Evolutionary conservation across 2,329 filamentous ascomycete genomes (phyloP), one percentile per base, ranked within the genome.

Genomic region (Cordyceps tenuipes): DNA sequence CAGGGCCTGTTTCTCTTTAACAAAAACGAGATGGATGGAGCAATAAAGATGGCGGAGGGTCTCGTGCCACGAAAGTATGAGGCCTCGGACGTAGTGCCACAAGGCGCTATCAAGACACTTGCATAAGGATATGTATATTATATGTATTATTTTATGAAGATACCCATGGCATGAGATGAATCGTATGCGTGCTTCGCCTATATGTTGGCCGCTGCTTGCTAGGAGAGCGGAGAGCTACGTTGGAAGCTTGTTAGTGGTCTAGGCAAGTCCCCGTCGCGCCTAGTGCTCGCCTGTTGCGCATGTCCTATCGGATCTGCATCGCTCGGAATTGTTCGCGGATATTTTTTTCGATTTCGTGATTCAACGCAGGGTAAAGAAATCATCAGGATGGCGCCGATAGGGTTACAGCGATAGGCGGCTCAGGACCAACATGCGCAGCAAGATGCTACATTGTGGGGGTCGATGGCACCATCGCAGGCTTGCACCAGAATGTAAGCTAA

Each of bases 1-100:
- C 94, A 99, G 73, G 94, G 94, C 0, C 75, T 99, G 49, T 99
- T 99, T 73, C 73, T 97, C 71, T 96, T 95, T 72, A 95, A 97
- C 75, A 99, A 99, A 76, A 89, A 87, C 64, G 83, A 96, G 67
- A 89, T 92, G 79, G 81, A 91, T 65, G 91, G 93, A 2, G 93
- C 93, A 15, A 92, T 97, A 64, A 76, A 78, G 17, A 91, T 89
- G 87, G 88, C 87, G 1, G 86, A 89, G 63, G 83, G 81, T 2
- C 74, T 90, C 61, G 80, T 86, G 36, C 82, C 83, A 15, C 73
- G 76, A 61, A 81, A 78, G 57, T 79, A 83, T 64, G 82, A 84
- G 69, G 73, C 79, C 0, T 78, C 77, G 48, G 68, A 73, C n/a
- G 61, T 66, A 10, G 57, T 69, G 5, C 64, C 71, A 1, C 71